Evolutionary conservation across 805 yeast species (phyloP), one percentile per base, ranked within the genome.

Genomic region (Yarrowia osloensis): DNA sequence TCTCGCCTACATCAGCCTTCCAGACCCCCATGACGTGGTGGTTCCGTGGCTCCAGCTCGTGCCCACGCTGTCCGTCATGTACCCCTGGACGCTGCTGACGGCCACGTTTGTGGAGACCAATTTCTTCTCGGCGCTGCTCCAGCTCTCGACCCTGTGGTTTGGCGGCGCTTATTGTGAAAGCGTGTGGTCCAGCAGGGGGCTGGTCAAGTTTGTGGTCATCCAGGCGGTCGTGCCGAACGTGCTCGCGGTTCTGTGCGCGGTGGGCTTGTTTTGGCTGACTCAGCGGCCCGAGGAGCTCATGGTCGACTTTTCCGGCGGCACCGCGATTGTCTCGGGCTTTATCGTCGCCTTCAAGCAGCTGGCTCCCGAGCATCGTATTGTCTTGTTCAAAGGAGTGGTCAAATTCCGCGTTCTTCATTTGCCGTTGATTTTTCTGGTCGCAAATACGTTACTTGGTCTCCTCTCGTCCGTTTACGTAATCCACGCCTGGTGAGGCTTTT

Each of bases 151-250:
- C 17, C 71, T 84, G 13, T 76, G 80, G 65, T 84, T 82, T 71
- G 81, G 88, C 39, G 91, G 90, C 4, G 79, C 83, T 63, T 88
- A 86, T 77, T 81, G 88, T 70, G 93, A 88, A 72, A 81, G 82
- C 69, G 81, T 84, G 44, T 88, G 93, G 92, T 85, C 88, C 4
- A 72, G 84, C 31, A 77, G 73, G 50, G 89, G 86, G 70, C 77
- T 85, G 69, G 71, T 81, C 15, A 80, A 79, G 70, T 88, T 85
- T 73, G 73, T 84, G 8, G 52, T 80, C 8, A 73, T 82, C 4
- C 76, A 75, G 54, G 74, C 80, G 0, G 52, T 80, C 0, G 66
- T 76, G 1, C 76, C 84, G 8, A 84, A 82, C 69, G 11, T 75
- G 0, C 35, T 74, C 6, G 72, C 81, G 0, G 79, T 79, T 67